Evolutionary conservation across 306 rosid genomes (phyloP), one percentile per base, ranked within the genome.

Genomic region (Gynostemma pentaphyllum): DNA sequence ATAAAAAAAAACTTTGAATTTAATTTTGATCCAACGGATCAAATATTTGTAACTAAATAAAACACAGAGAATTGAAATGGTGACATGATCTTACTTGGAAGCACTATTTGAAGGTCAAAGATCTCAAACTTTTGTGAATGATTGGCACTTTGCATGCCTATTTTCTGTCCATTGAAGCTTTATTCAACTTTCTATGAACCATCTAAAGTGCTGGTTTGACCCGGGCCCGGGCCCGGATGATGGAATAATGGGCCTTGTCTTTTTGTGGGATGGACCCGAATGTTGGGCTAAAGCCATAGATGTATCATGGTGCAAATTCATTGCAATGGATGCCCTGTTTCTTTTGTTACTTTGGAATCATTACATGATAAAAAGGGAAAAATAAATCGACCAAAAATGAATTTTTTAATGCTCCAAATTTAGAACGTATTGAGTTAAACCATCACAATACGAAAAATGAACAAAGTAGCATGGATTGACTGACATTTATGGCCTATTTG

Each of bases 221-320:
- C 10, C 36, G 64, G 64, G 64, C 29, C 46, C 19, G 64, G 30
- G 46, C 64, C 64, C 64, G 19, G 18, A 57, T 36, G 10, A 27
- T 53, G 4, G 21, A 57, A 57, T 57, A 4, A 36, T 56, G 28
- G 30, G 30, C 3, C 15, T 27, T 1, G 2, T 19, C 26, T 34
- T 19, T 56, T 2, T 19, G 14, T 57, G 32, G 45, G 18, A 57
- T 9, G 64, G 64, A 28, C 64, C 64, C 45, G 9, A 1, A 29
- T 55, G 24, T 9, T 18, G 18, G 9, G 64, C 64, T 56, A 18
- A 18, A 19, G 29, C 45, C 14, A 23, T 22, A 9, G 23, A 44
- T n/a, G n/a, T n/a, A n/a, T 40, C 45, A 40, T 44, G 47, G 21
- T 32, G 37, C 37, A 32, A 32, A 32, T 32, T 32, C 37, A 32